Evolutionary conservation across 768 basidiomycete species (phyloP).

Genomic region (Tulasnella sp.): DNA sequence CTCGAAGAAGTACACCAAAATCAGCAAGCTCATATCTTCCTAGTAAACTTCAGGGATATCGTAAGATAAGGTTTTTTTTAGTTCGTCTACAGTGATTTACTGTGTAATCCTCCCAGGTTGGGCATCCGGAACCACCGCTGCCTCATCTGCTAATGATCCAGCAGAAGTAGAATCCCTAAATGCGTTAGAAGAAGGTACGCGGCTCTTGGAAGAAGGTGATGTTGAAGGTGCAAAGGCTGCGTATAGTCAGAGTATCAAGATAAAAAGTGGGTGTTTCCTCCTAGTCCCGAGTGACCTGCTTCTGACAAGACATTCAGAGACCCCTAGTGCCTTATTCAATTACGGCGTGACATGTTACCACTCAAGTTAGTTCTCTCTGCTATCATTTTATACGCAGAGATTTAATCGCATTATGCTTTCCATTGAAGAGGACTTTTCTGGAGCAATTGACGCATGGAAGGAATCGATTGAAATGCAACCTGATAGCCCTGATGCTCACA

Average conservation of each 20-base stretch:
- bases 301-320: neutral
- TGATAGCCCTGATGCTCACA: slow-evolving; percentile 74
- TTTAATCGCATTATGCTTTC: neutral
- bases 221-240: slow-evolving; percentile 62
- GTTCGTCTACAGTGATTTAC: too few species aligned
- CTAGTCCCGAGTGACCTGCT: neutral
- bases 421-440: slow-evolving; percentile 65
- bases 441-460: slow-evolving; percentile 76
- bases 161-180: slow-evolving; percentile 66
- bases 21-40: too few species aligned
- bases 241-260: slow-evolving; percentile 67
- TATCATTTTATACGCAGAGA: slow-evolving; percentile 14
- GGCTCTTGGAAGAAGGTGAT: slow-evolving; percentile 77
- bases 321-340: slow-evolving; percentile 45
- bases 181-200: slow-evolving; percentile 71
- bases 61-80: too few species aligned
- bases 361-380: slow-evolving; percentile 43
- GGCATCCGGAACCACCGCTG: slow-evolving; percentile 67
- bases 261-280: slow-evolving; percentile 33
- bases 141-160: slow-evolving; percentile 72
- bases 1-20: too few species aligned
- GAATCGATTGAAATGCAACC: slow-evolving; percentile 72
- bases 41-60: too few species aligned
- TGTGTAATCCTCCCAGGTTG: slow-evolving; percentile 38
- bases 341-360: slow-evolving; percentile 84